Evolutionary conservation across 2,329 filamentous ascomycete genomes (phyloP), one percentile per base, ranked within the genome.

Genomic region (Basipetospora chlamydospora): DNA sequence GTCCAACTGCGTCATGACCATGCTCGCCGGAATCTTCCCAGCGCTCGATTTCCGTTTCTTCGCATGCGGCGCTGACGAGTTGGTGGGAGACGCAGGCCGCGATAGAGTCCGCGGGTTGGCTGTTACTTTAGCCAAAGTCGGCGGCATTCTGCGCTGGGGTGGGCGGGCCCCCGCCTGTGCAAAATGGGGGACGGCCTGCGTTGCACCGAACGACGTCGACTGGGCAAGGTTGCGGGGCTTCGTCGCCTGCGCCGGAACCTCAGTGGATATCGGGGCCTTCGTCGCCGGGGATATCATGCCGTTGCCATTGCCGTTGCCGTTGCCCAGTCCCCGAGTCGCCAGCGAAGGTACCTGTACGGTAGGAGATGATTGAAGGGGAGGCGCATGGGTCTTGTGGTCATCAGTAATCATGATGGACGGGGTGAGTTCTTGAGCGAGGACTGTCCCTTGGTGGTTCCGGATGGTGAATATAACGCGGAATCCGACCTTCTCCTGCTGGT

Each of bases 361-460:
- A 6, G 29, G 28, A 7, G 26, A 8, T 10, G 22, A n/a, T 16
- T 18, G 8, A 22, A 16, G 13, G 17, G 36, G 26, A 9, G 33
- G 18, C 13, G 30, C 55, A 47, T 84, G 80, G 6, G 85, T 94
- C 61, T 96, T 96, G 63, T 96, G 88, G 50, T 98, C 88, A 53
- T 98, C 88, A 1, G 90, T 96, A 44, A 96, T 95, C 71, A 95
- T 88, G 44, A 96, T 93, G 1, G 85, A 82, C 38, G 80, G 77
- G 15, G 84, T 85, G 44, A 94, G 79, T 36, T 77, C 75, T 57
- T 98, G 88, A 6, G 85, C 82, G 29, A 96, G 63, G 22, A 94
- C 62, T 30, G 76, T 75, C 47, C 78, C 81, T 43, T 74, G 63
- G 50, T 73, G 73, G 56, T 95, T 84, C 52, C 87, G 93, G 49